Evolutionary conservation across 192 early-diverging fungal species (phyloP), one percentile per base, ranked within the genome.

Genomic region (Gorgonomyces haynaldii): DNA sequence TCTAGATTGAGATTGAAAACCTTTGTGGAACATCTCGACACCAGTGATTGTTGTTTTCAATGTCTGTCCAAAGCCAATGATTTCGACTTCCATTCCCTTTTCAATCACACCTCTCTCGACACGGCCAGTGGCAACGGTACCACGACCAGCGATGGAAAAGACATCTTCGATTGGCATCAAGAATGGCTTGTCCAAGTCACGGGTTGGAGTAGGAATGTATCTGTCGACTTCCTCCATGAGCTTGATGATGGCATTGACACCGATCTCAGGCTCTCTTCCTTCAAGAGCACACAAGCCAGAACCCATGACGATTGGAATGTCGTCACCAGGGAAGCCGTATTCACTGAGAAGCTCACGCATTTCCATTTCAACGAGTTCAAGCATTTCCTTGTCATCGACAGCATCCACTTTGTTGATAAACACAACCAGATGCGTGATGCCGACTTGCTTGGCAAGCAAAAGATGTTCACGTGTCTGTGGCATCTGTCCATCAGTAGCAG

Each of bases 21-120:
- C 72, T 76, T 98, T 96, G 79, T 92, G 92, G 88, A 95, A 95
- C 91, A 96, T 96, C 65, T 98, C 95, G 50, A 98, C 82, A 52
- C 92, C 89, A n/a, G 89, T 98, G 46, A 96, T 70, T 13, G 78
- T 92, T 47, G 92, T 95, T 81, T 92, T 93, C 54, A 81, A 66
- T 41, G 81, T 83, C 17, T 76, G 67, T 15, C 91, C 91, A 59
- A 81, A 89, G 45, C 95, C 95, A 50, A 98, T 84, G 64, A 98
- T 81, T 73, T 98, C 95, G 44, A 98, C 80, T 74, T 96, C 90
- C 54, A 78, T 71, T 60, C 92, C 92, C 81, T 95, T 96, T 48
- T 66, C 78, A 57, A 91, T 82, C 50, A 79, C 69, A 38, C 95
- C 95, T 62, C 92, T 83, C 67, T 94, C 91, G 30, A 96, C 89